Evolutionary conservation across 2,329 filamentous ascomycete genomes (phyloP), one percentile per base, ranked within the genome.

Genomic region (Furcasterigmium sp.): DNA sequence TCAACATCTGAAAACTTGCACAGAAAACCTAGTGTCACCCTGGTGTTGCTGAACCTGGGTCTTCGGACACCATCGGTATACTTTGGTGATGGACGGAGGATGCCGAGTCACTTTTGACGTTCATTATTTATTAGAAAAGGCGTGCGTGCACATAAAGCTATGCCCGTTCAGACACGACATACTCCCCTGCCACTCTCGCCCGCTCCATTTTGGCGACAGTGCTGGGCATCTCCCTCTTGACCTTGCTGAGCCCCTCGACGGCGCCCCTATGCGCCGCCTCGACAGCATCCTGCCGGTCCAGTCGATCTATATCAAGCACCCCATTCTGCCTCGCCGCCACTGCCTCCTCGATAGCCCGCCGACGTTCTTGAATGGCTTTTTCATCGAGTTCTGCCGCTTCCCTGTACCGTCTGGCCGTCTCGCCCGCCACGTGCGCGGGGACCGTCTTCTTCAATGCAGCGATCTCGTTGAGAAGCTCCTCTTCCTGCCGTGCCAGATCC

Each of bases 171-270:
- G 65, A 65, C 39, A 75, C 65, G 8, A 78, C 76, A 57, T 82
- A 82, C 51, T 76, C 70, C 14, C 73, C 76, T 18, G 78, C 80
- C 14, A 75, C 70, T 48, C 75, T 67, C 45, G 81, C 80, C 59
- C 80, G 70, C 67, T 84, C 80, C 75, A 83, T 82, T 59, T 71
- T 76, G 42, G 80, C 81, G 54, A 81, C 77, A 4, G 76, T 74
- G 17, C 76, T 70, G 14, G 80, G 78, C 74, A 84, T 76, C 28
- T 76, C 74, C 53, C 69, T 70, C 66, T 80, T 80, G 44, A 84
- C 51, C 50, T 69, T 60, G 3, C 64, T 73, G 43, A 84, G 53
- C 14, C 68, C 70, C 38, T 67, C 67, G 2, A 83, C 70, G 0
- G 76, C 75, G 9, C 50, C 61, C 2, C 49, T 59, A 45, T 76